Evolutionary conservation across 306 rosid genomes (phyloP).

Genomic region (Cajanus cajan): DNA sequence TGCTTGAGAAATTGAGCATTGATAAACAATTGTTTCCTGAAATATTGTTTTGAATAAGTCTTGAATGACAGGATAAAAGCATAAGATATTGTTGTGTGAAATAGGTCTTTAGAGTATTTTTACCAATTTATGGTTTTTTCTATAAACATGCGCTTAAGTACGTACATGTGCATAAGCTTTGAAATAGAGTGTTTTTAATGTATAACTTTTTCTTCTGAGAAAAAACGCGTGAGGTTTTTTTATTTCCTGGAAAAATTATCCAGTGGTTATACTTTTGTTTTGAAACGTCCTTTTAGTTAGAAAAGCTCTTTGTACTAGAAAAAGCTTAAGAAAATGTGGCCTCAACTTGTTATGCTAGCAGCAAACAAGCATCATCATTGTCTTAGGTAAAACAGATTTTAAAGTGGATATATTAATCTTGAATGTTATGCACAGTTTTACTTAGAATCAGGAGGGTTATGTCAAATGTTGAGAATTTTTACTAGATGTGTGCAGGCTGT

Average conservation of each 20-base stretch:
- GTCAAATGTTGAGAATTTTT: conserved; percentile 63
- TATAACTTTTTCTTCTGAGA: background rate
- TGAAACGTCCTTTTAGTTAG: background rate
- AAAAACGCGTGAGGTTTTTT: background rate
- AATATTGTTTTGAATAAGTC: background rate
- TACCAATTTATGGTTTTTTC: background rate
- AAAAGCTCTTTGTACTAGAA: background rate
- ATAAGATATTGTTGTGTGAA: background rate
- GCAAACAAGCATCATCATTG: conserved; percentile 4
- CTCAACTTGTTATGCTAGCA: background rate
- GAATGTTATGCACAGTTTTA: background rate
- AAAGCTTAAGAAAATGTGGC: background rate
- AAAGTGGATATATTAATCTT: background rate
- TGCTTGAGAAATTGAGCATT: conserved; percentile 4
- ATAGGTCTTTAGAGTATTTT: conserved; percentile 15
- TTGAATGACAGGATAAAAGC: background rate
- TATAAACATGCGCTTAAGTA: background rate
- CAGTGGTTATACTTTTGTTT: background rate
- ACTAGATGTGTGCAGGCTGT: conserved; percentile 99
- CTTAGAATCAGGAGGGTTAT: conserved; percentile 28
- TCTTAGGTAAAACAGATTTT: background rate
- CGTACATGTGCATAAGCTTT: background rate
- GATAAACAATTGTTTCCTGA: conserved; percentile 4
- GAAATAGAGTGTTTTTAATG: background rate
- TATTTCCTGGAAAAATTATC: background rate